These are phyloP conservation scores for Lathyrus oleraceus DNA, from an alignment of 306 rosid species.

Conservation along the genomic window DNA sequence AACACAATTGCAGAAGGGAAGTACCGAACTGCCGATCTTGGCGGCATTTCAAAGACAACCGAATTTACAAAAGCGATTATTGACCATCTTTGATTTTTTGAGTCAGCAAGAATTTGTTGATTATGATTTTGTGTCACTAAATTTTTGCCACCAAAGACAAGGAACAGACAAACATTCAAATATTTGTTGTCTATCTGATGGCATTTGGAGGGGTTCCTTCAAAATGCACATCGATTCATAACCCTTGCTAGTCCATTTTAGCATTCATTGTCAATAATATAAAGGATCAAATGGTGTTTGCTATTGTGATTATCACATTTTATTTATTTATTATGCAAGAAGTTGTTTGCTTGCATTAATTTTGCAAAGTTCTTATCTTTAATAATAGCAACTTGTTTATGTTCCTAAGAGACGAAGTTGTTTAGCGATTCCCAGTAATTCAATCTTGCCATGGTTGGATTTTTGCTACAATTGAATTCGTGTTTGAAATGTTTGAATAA, in stretches of 20 bases:
- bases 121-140: slow-evolving; percentile 38
- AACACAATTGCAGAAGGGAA: slow-evolving; percentile 86
- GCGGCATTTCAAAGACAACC: slow-evolving; percentile 74
- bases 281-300: slow-evolving; percentile 29
- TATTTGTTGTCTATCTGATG: slow-evolving; percentile 17
- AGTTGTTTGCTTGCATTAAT: slow-evolving; percentile 29
- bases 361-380: not conserved
- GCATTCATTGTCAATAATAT: slow-evolving; percentile 46
- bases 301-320: slow-evolving; percentile 1
- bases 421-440: not conserved
- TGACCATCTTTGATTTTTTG: slow-evolving; percentile 72
- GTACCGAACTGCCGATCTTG: slow-evolving; percentile 93
- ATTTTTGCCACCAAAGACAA: slow-evolving; percentile 36
- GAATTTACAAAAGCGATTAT: slow-evolving; percentile 79
- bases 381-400: not conserved
- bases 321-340: slow-evolving; percentile 29
- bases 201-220: not conserved
- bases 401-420: slow-evolving; percentile 1
- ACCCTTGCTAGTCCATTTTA: slow-evolving; percentile 28
- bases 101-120: slow-evolving; percentile 37
- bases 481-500: not conserved
- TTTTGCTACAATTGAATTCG: not conserved
- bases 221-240: slow-evolving; percentile 33
- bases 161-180: slow-evolving; percentile 35
- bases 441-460: slow-evolving; percentile 8